A percentile compares a stretch with the other conserved stretches of the same genome.
phyloP scores from a whole-genome alignment of 495 filamentous ascomycete genomes.

The Penicillium fimorum region DNA sequence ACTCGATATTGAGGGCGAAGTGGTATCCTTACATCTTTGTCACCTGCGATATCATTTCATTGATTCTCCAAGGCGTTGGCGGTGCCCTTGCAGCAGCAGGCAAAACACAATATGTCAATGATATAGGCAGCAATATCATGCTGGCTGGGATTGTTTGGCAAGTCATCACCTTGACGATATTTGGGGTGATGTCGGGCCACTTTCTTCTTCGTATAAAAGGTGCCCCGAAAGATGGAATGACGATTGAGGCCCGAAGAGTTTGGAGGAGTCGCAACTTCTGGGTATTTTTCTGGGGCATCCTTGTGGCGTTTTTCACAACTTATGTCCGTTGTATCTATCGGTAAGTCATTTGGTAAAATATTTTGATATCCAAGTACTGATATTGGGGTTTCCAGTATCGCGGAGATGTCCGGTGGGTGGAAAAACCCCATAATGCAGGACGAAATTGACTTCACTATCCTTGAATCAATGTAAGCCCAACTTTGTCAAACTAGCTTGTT shows the following conservation, averaged over 20 bases:
- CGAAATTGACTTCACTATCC: not conserved
- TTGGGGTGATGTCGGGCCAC: not conserved
- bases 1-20: not conserved
- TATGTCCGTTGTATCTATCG: not conserved
- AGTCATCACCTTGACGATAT: not conserved
- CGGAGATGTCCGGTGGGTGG: not conserved
- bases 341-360: not conserved
- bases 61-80: not conserved
- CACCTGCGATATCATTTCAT: not conserved
- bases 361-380: not conserved
- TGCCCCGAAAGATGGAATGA: not conserved
- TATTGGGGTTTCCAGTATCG: not conserved
- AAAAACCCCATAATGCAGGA: not conserved
- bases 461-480: not conserved
- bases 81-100: not conserved
- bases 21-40: conserved; percentile 3
- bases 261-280: not conserved
- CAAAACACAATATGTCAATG: not conserved
- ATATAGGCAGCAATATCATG: not conserved
- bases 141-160: not conserved
- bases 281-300: not conserved
- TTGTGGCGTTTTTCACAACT: not conserved
- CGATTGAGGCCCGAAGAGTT: not conserved
- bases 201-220: not conserved
- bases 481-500: not conserved